A percentile compares a stretch with the other conserved stretches of the same genome.
These are phyloP conservation scores for Lyophyllum semitale DNA, from an alignment of 768 basidiomycete species.

Conservation along the genomic window DNA sequence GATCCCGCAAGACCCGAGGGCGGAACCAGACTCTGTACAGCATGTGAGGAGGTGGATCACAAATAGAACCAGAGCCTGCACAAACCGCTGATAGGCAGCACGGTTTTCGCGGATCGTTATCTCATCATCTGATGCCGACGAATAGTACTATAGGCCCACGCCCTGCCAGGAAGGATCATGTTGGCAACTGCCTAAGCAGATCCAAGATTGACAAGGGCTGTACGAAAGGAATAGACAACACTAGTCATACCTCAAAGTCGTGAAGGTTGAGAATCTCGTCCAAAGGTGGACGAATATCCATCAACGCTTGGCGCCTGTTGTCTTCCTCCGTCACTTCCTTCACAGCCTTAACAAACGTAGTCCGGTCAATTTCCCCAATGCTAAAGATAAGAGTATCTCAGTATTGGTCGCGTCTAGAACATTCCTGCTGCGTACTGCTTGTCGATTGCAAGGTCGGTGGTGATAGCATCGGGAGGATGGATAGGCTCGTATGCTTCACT, in stretches of 20 bases:
- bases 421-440: conserved; percentile 58
- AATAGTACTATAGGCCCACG: conserved; percentile 97
- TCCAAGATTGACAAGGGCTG: neutral
- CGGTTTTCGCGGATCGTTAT: conserved; percentile 88
- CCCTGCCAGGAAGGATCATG: conserved; percentile 76
- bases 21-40: conserved; percentile 78
- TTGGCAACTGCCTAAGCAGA: conserved; percentile 70
- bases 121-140: conserved; percentile 92
- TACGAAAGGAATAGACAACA: neutral
- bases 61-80: neutral
- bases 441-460: conserved; percentile 72
- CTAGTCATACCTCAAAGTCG: conserved; percentile 76
- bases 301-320: conserved; percentile 60
- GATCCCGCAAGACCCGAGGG: conserved; percentile 78
- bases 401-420: neutral
- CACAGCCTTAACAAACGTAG: conserved; percentile 62
- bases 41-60: neutral
- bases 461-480: conserved; percentile 81
- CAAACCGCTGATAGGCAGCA: conserved; percentile 82
- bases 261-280: conserved; percentile 85
- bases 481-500: conserved; percentile 84
- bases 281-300: conserved; percentile 68
- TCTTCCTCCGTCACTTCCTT: conserved; percentile 71
- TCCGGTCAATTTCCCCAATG: conserved; percentile 70
- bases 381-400: conserved; percentile 28